These are phyloP conservation scores for Apophysomyces variabilis DNA, from an alignment of 371 early-diverging fungal genomes.

Conservation along the genomic window DNA sequence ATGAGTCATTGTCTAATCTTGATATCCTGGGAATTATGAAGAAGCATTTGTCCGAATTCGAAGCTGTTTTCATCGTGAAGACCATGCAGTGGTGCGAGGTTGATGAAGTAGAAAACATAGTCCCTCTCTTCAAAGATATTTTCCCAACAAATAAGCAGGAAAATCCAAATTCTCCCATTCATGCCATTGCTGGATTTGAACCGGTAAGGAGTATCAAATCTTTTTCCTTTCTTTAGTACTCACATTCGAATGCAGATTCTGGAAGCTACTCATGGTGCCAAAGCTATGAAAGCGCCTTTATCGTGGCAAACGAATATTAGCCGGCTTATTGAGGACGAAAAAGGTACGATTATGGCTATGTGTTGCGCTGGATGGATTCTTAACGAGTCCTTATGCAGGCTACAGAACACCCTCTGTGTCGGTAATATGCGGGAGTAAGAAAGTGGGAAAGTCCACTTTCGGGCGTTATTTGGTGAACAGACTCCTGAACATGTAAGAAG, in stretches of 20 bases:
- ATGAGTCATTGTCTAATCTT: conserved; percentile 13
- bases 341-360: conserved; percentile 4
- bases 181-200: conserved; percentile 31
- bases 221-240: background rate
- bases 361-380: background rate
- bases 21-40: conserved; percentile 10
- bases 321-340: conserved; percentile 22
- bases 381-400: background rate
- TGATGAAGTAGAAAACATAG: conserved; percentile 42
- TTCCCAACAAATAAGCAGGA: conserved; percentile 19
- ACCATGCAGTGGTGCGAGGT: conserved; percentile 46
- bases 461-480: conserved; percentile 67
- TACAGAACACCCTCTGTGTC: conserved; percentile 43
- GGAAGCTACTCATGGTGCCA: conserved; percentile 41
- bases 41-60: conserved; percentile 19
- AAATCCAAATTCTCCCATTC: conserved; percentile 6
- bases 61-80: conserved; percentile 44
- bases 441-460: conserved; percentile 83
- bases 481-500: conserved; percentile 62
- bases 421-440: conserved; percentile 70
- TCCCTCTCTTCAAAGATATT: conserved; percentile 48
- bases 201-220: conserved; percentile 24
- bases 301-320: conserved; percentile 47
- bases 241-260: conserved; percentile 20
- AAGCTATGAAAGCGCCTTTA: conserved; percentile 41